Evolutionary conservation across 2,329 filamentous ascomycete species (phyloP), one percentile per base, ranked within the genome.

Genomic region (Leptographium wingfieldii): DNA sequence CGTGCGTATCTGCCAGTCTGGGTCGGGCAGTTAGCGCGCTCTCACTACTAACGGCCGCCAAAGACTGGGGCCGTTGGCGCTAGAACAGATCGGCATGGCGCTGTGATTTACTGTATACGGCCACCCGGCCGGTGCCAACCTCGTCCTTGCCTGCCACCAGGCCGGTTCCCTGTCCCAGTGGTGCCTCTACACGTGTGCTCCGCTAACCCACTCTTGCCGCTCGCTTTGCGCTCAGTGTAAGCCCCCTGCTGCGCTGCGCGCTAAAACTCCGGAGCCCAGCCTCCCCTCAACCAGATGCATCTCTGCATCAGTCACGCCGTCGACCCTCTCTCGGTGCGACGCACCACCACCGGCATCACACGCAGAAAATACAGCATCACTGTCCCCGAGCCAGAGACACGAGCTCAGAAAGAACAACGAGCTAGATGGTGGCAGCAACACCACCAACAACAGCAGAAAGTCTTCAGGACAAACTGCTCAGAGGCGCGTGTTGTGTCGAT

Each of bases 131-230:
- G n/a, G n/a, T 27, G 43, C 43, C 43, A 46, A 46, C 43, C 43
- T 46, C 43, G 43, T 14, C 7, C 19, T 12, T 9, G 43, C 16
- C 19, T 19, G 43, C 16, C 33, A 38, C 5, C 4, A n/a, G 43
- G 16, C 19, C 43, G 19, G 43, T n/a, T 46, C 16, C 43, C 19
- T n/a, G 43, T 59, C 52, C 64, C 64, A 65, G 52, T 63, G 61
- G 54, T 38, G 59, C 56, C 33, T 19, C 53, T 63, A 64, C 63
- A 65, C 64, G 64, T 65, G 64, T 65, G 61, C 63, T 19, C 16
- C 35, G 11, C 9, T n/a, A n/a, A n/a, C 27, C 31, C 53, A 40
- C 46, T 12, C n/a, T 22, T 22, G 22, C 40, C 40, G n/a, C 46
- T n/a, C 2, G 14, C 43, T 46, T 22, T 19, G 16, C 19, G 43